Base-by-base conservation (phyloP, 257 asterid species). In the Nicotiana obtusifolia region DNA sequence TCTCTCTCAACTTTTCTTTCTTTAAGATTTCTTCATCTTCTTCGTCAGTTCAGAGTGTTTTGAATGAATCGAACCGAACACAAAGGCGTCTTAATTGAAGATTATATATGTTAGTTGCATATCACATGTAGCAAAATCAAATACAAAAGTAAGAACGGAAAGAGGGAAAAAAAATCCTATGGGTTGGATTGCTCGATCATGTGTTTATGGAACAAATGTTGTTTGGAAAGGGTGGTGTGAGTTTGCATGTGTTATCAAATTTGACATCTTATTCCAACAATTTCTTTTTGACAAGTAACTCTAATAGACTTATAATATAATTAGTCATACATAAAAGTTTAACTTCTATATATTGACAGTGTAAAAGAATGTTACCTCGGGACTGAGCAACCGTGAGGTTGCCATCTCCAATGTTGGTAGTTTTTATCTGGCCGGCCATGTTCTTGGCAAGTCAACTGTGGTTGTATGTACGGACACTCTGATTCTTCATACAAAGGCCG, bases 401-500 rank as follows among this genome's bases (percentile, higher is more conserved):
- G 93, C 99, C 99, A 96, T 87, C 97, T 87, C 99, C 98, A 92
- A 4, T 87, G 85, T 61, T 87, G 98, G 54, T 96, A 93, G 31
- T 87, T 94, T 75, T 80, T 93, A 5, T 96, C 99, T 26, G 97
- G 98, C 16, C 97, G 94, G 86, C 96, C 97, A 59, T 88, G 97
- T 52, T 89, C 94, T 80, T 85, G 97, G 73, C 99, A 96, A 19
- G 99, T 92, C 82, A 94, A 87, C 92, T 96, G 99, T 20, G 98
- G 99, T 82, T 90, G 97, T 17, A 96, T 94, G 64, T 94, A 96
- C 9, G 97, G 98, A 35, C 99, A 96, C 56, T 96, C 98, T 35
- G 77, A 79, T 56, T 96, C 99, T 84, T 96, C 93, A 73, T 96
- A 96, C 52, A 92, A 24, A 24, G 98, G 99, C 79, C 91, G 52